phyloP scores from a whole-genome alignment of 352 stramenopile genomes.

The Phytophthora pluvialis region DNA sequence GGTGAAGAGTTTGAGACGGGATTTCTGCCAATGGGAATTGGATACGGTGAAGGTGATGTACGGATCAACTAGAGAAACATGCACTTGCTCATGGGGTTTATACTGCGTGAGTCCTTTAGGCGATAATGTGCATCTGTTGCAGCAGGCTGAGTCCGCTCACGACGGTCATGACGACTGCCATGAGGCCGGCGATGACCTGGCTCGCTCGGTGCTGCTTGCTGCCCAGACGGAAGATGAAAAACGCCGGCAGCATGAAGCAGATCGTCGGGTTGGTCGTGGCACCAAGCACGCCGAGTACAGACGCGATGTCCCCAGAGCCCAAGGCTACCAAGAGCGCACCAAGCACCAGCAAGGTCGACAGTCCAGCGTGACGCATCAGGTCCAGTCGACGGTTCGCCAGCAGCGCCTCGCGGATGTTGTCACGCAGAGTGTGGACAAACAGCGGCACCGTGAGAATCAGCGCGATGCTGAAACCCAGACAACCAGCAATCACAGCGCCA shows the following conservation, averaged over 20 bases:
- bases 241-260: conserved; percentile 88
- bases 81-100: not conserved
- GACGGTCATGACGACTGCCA: conserved; percentile 54
- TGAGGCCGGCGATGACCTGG: conserved; percentile 49
- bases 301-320: conserved; percentile 80
- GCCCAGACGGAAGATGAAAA: conserved; percentile 72
- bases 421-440: conserved; percentile 86
- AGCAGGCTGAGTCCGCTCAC: conserved; percentile 67
- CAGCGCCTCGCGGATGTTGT: conserved; percentile 82
- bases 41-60: conserved; percentile 3
- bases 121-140: conserved; percentile 48
- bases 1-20: not conserved
- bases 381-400: conserved; percentile 58
- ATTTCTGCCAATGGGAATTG: conserved; percentile 20
- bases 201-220: conserved; percentile 41
- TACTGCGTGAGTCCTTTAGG: conserved; percentile 16
- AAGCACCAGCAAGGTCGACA: conserved; percentile 68
- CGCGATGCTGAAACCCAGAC: conserved; percentile 81
- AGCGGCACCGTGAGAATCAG: conserved; percentile 86
- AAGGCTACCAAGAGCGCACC: conserved; percentile 66
- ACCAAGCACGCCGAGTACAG: conserved; percentile 82
- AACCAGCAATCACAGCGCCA: conserved; percentile 67
- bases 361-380: conserved; percentile 46
- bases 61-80: conserved; percentile 3
- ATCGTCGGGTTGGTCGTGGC: conserved; percentile 89